Conservation (phyloP, 1,284 basidiomycete species). For the Ustilago xerochloae region DNA sequence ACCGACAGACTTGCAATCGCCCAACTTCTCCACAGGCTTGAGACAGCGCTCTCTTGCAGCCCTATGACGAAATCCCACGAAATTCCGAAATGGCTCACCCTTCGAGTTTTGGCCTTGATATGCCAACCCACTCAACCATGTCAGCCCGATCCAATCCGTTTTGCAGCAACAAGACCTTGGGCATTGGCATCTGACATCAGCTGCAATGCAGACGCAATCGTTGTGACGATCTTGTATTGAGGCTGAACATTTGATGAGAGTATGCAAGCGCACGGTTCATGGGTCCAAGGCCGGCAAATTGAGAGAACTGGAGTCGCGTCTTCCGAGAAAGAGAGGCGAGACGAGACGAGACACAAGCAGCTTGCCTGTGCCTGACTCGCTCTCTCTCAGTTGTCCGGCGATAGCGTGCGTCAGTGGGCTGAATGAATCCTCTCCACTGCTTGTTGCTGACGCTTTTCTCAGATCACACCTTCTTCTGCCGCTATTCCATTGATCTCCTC, state of each 20-base stretch:
- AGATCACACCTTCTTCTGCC: neutral
- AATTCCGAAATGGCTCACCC: neutral
- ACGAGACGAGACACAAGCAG: too few relatives aligned
- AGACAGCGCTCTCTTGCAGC: neutral
- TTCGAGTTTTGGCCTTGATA: neutral
- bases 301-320: neutral
- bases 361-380: neutral
- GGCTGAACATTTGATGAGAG: neutral
- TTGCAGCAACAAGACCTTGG: neutral
- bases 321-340: neutral
- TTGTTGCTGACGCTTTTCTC: neutral
- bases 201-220: neutral
- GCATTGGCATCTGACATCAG: neutral
- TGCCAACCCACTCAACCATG: neutral
- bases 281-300: neutral
- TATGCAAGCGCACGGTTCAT: neutral
- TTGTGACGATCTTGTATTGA: neutral
- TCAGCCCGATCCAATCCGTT: neutral
- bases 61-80: neutral
- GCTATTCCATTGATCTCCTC: neutral
- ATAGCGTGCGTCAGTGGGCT: slow-evolving; percentile 3
- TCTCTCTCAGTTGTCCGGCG: neutral
- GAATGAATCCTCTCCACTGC: neutral
- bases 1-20: too few relatives aligned
- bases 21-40: too few relatives aligned